Evolutionary conservation across 192 early-diverging fungal species (phyloP), one percentile per base, ranked within the genome.

Genomic region (Obelidium mucronatum): DNA sequence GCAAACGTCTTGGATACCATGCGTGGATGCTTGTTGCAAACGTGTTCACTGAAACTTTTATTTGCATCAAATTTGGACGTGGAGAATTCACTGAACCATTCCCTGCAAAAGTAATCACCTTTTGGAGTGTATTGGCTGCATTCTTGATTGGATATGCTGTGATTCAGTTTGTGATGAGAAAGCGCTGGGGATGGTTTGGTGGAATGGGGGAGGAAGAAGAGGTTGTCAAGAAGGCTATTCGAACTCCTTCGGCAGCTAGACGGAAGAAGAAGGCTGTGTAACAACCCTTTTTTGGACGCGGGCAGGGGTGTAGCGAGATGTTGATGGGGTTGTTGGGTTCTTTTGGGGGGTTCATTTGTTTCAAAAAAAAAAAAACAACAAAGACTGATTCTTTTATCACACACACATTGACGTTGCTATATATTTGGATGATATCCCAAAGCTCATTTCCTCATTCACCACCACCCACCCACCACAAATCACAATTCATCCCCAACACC

Each of bases 1-100:
- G 94, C 80, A 95, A 94, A 65, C 92, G 95, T 48, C 87, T 97
- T 76, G 97, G 97, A 68, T 93, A 94, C 56, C 95, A 96, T 79
- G 93, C 94, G 48, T 98, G 97, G 97, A 82, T 96, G 76, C 84
- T 94, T 39, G 90, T 93, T 4, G 92, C 91, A 37, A 95, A 90
- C 48, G 91, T 97, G 73, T 77, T 95, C 51, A 96, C 96, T 0
- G 97, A 98, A 79, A 86, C 94, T 5, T 76, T 98, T n/a, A 96
- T 98, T 75, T 85, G 91, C 55, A 83, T 95, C 79, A 98, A 98
- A 81, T 97, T 95, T 84, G 88, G 90, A 13, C 85, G 85, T 40
- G 95, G 91, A 60, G 95, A 97, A 81, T 98, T 98, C 80, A 79
- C 89, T 0, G 86, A 89, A 58, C 92, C 95, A 3, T 90, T 90